Evolutionary conservation across 495 filamentous ascomycete genomes (phyloP), one percentile per base, ranked within the genome.

Genomic region (Penicillium pancosmium): DNA sequence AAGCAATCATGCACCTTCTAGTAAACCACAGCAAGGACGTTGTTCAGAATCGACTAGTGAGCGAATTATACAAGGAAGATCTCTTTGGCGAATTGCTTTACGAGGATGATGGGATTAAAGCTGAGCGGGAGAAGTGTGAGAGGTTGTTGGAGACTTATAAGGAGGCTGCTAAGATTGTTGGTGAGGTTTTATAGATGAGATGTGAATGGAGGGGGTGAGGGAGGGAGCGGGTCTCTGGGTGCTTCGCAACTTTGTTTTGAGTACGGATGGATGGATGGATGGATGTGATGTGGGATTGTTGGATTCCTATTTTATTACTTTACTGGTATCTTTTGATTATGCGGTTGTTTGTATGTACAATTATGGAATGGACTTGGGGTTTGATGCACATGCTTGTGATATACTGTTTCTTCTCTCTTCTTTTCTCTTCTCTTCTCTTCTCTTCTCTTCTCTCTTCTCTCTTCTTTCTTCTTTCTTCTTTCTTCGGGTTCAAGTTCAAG

Each of bases 1-100:
- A 98, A 77, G 94, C 94, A 2, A 89, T 98, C 65, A 98, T 98
- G 94, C 94, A 98, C 68, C 87, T 98, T 11, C 86, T 98, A 47
- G 94, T 98, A 64, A 98, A 98, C 74, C 90, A 96, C 76, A 94
- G 90, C 73, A 98, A 97, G 71, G 94, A 98, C 61, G 93, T 91
- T 5, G 92, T 98, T 33, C 94, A 98, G 73, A 98, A 98, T 71
- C 84, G 94, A 38, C 85, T 98, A 11, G 94, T 98, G 40, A 97
- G 90, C 67, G 91, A 97, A 68, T 82, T 98, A 27, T 98, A 98
- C 77, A 92, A 90, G 72, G 94, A 98, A 70, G 82, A 87, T n/a
- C 77, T 95, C 27, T 98, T 98, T 66, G 83, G 91, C 53, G 94
- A 98, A 66, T 79, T 98, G 56, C 81, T 98, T 19, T 98, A 98